Conservation (phyloP, 352 stramenopile species). For the Globisporangium orthogonon region DNA sequence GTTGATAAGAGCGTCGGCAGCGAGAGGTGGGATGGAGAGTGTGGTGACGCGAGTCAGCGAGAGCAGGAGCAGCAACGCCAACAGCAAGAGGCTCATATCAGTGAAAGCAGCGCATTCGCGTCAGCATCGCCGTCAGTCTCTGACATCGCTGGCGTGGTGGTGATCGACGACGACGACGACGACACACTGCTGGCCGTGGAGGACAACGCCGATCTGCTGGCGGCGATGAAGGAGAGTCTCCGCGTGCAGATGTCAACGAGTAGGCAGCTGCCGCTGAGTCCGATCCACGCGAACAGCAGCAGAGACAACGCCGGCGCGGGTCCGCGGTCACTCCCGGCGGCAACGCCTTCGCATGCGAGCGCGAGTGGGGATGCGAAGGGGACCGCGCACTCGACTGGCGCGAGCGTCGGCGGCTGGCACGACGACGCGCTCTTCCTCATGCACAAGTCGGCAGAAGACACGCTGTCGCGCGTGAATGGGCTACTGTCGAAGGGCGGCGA, state of each 20-base stretch:
- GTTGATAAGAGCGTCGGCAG: no score
- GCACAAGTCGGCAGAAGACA: constrained; percentile 58
- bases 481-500: constrained; percentile 41
- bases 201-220: constrained; percentile 9
- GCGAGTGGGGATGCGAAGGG: neutral
- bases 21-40: no score
- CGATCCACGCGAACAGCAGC: constrained; percentile 21
- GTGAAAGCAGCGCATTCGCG: neutral
- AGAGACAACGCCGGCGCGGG: neutral
- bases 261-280: constrained; percentile 29
- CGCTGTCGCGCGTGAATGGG: constrained; percentile 50
- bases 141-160: neutral
- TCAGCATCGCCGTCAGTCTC: neutral
- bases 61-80: no score
- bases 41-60: neutral
- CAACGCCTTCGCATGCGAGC: neutral
- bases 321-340: constrained; percentile 22
- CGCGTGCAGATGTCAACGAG: constrained; percentile 2
- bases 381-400: neutral
- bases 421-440: constrained; percentile 52
- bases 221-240: constrained; percentile 10
- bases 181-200: constrained; percentile 1
- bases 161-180: constrained; percentile 4
- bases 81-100: neutral
- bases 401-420: constrained; percentile 19